Evolutionary conservation across 495 filamentous ascomycete species (phyloP), one percentile per base, ranked within the genome.

Genomic region (Xanthoparmelia taractica): DNA sequence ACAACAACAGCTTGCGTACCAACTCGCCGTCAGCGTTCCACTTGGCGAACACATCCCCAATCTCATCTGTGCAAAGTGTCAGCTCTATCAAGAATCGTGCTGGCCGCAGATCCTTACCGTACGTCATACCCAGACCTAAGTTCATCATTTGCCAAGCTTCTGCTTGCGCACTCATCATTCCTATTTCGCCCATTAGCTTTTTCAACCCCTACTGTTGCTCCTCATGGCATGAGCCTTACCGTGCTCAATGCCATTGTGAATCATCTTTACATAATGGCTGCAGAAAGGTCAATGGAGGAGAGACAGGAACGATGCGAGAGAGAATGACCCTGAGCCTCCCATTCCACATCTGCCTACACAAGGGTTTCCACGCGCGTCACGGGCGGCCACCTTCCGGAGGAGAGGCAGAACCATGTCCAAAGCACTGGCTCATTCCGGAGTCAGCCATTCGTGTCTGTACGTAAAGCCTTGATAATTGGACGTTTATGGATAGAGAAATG

Each of bases 191-290:
- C 18, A 20, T 43, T 20, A 43, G 17, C 20, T 4, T 20, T 43
- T 43, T 20, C 40, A 43, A 8, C 3, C 3, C 17, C 40, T 43
- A 18, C 8, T 20, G 2, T 8, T 38, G 10, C 2, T 0, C 2
- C 3, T 20, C 40, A 20, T 8, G 17, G 2, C 17, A 43, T 20
- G 17, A 8, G 17, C 40, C 40, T 1, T 43, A 43, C 40, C 40
- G 57, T 88, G 85, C 71, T 91, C 86, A 56, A 90, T 89, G 7
- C 86, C 86, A 68, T 90, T 89, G 68, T 91, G 87, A 0, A 88
- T 80, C 85, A 90, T 90, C 72, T 91, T 91, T 40, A 89, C 85
- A 67, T 85, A 90, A 71, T 91, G 84, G 10, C 57, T 47, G 8
- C 0, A 17, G 8, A 40, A 1, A 20, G 8, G 3, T 17, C 27